phyloP scores from a whole-genome alignment of 1,284 basidiomycete species.

The Ustilago sp. region DNA sequence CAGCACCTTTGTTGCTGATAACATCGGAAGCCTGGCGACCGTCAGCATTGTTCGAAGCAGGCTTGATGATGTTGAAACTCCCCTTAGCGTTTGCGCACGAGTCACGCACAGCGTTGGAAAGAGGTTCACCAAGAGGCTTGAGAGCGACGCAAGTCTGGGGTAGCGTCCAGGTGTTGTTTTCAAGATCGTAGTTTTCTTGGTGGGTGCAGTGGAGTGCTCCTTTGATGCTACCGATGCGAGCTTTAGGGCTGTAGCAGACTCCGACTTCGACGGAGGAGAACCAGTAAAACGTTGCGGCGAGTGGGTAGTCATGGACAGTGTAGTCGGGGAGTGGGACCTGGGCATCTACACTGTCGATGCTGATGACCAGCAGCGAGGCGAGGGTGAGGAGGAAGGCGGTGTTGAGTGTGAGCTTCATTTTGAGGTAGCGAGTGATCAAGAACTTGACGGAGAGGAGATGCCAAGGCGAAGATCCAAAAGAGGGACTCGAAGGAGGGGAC shows the following conservation, averaged over 20 bases:
- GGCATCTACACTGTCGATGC: neutral
- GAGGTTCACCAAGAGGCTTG: constrained; percentile 27
- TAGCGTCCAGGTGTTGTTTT: constrained; percentile 42
- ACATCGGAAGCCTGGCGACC: constrained; percentile 27
- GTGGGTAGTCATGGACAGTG: neutral
- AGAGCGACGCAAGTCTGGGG: constrained; percentile 46
- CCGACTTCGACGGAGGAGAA: constrained; percentile 48
- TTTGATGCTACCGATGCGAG: constrained; percentile 32
- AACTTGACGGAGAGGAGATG: neutral
- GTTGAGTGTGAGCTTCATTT: constrained; percentile 1
- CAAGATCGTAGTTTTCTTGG: constrained; percentile 37
- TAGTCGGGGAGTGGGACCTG: constrained; percentile 4
- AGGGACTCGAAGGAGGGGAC: neutral
- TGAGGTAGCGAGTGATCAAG: neutral
- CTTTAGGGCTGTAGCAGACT: constrained; percentile 38
- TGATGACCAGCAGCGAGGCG: neutral
- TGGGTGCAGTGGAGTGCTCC: constrained; percentile 32
- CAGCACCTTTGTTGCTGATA: constrained; percentile 11
- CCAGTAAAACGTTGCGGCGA: constrained; percentile 40
- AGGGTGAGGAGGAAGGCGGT: neutral
- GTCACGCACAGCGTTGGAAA: constrained; percentile 23
- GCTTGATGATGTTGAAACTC: constrained; percentile 33
- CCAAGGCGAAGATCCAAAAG: neutral
- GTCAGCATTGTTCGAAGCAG: constrained; percentile 16
- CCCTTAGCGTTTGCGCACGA: constrained; percentile 36